phyloP scores from a whole-genome alignment of 2,329 filamentous ascomycete species.

The Coniochaeta sp. region DNA sequence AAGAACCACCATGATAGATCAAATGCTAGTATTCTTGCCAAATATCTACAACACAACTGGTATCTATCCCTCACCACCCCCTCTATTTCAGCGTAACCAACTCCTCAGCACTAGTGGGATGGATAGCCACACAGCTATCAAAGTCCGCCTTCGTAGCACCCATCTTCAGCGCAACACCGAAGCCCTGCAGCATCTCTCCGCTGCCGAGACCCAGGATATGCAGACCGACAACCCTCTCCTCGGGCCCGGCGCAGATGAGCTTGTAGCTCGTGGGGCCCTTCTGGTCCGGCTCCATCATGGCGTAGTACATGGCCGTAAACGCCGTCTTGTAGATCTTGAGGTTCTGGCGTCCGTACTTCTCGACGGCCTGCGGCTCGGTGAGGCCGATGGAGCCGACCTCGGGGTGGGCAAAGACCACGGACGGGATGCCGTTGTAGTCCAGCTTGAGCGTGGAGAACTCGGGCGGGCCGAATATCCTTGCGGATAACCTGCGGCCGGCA shows the following conservation, averaged over 20 bases:
- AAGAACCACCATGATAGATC: too few species aligned
- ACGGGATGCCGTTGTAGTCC: conserved; percentile 72
- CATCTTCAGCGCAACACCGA: conserved; percentile 74
- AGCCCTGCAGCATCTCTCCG: conserved; percentile 69
- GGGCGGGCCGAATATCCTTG: conserved; percentile 69
- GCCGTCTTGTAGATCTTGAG: conserved; percentile 75
- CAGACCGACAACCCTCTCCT: conserved; percentile 79
- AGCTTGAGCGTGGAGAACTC: conserved; percentile 57
- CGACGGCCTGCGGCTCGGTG: conserved; percentile 68
- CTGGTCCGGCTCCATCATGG: conserved; percentile 75
- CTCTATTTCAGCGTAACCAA: conserved; percentile 59
- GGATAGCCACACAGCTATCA: conserved; percentile 68
- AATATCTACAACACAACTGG: neutral
- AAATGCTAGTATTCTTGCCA: neutral
- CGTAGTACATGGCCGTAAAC: conserved; percentile 84
- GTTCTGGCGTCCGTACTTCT: conserved; percentile 31
- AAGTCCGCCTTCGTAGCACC: conserved; percentile 72
- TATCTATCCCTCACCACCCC: conserved; percentile 3
- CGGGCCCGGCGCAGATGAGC: conserved; percentile 65
- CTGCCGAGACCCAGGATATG: conserved; percentile 76
- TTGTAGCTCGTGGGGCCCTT: conserved; percentile 81
- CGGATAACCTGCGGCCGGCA: conserved; percentile 69
- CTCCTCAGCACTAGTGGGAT: conserved; percentile 71
- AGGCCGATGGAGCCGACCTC: conserved; percentile 76
- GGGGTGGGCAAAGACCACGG: conserved; percentile 81